These are phyloP conservation scores for Phalaenopsis equestris DNA, from an alignment of 106 monocot genomes.

Conservation along the genomic window DNA sequence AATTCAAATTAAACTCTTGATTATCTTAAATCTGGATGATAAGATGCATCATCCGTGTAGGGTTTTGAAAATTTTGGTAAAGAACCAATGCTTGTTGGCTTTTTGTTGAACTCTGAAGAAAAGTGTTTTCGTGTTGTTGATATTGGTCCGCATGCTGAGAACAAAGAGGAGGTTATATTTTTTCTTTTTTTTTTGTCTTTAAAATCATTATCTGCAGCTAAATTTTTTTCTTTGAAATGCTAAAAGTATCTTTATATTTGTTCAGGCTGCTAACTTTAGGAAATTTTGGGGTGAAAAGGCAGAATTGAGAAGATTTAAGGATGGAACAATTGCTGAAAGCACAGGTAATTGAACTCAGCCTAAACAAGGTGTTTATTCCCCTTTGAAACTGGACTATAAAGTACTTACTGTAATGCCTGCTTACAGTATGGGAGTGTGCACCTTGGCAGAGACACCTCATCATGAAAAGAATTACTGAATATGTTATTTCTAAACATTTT, in stretches of 20 bases:
- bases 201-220: neutral
- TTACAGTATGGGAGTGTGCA: slow-evolving; percentile 76
- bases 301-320: slow-evolving; percentile 83
- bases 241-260: slow-evolving; percentile 1
- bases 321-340: slow-evolving; percentile 92
- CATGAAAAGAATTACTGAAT: slow-evolving; percentile 55
- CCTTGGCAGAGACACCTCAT: slow-evolving; percentile 74
- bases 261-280: slow-evolving; percentile 67
- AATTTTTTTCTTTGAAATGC: neutral
- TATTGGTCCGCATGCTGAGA: slow-evolving; percentile 73
- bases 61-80: slow-evolving; percentile 62
- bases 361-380: neutral
- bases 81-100: slow-evolving; percentile 70
- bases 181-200: slow-evolving; percentile 1
- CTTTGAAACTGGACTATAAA: neutral
- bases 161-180: slow-evolving; percentile 60
- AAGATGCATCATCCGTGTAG: slow-evolving; percentile 26
- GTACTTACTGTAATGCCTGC: neutral
- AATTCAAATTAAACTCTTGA: neutral
- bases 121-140: slow-evolving; percentile 64
- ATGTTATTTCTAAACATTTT: slow-evolving; percentile 61
- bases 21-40: neutral
- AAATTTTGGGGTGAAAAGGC: slow-evolving; percentile 96
- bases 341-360: slow-evolving; percentile 33
- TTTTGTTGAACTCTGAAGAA: slow-evolving; percentile 53